phyloP scores from a whole-genome alignment of 2,329 filamentous ascomycete genomes.

The Aschersonia sp. region DNA sequence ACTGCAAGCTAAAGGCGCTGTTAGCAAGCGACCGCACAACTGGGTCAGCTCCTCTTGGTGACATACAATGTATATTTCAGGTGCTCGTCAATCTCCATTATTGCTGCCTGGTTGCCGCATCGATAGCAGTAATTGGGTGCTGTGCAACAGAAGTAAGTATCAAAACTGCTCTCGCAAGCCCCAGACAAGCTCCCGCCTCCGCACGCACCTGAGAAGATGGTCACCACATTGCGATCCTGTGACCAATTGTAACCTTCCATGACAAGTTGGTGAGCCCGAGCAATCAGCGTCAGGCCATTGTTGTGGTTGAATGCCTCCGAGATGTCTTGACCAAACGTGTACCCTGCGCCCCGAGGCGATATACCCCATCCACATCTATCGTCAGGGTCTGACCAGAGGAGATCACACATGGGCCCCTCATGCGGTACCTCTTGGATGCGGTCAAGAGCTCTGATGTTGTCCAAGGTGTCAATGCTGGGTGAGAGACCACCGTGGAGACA shows the following conservation, averaged over 20 bases:
- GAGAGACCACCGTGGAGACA: conserved; percentile 94
- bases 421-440: conserved; percentile 97
- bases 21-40: conserved; percentile 10
- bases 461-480: conserved; percentile 88
- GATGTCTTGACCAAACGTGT: conserved; percentile 94
- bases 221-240: conserved; percentile 94
- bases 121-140: conserved; percentile 95
- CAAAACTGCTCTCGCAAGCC: background rate
- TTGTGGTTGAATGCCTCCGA: conserved; percentile 99
- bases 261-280: conserved; percentile 91
- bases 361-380: conserved; percentile 95
- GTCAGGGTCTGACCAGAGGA: conserved; percentile 96
- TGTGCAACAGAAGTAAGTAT: conserved; percentile 12
- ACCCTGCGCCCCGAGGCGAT: conserved; percentile 83
- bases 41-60: conserved; percentile 11
- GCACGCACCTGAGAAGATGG: conserved; percentile 78
- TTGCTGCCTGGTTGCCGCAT: conserved; percentile 98
- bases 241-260: conserved; percentile 99
- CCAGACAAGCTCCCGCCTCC: too few relatives aligned
- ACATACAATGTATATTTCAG: conserved; percentile 97
- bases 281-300: conserved; percentile 91
- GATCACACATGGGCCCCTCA: conserved; percentile 94
- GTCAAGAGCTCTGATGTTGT: conserved; percentile 90
- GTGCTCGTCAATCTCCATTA: conserved; percentile 99
- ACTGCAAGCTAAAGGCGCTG: conserved; percentile 63